Percentiles rank a stretch among this genome's conserved stretches.
These are phyloP conservation scores for Dorcoceras hygrometricum DNA, from an alignment of 257 asterid genomes.

Conservation along the genomic window DNA sequence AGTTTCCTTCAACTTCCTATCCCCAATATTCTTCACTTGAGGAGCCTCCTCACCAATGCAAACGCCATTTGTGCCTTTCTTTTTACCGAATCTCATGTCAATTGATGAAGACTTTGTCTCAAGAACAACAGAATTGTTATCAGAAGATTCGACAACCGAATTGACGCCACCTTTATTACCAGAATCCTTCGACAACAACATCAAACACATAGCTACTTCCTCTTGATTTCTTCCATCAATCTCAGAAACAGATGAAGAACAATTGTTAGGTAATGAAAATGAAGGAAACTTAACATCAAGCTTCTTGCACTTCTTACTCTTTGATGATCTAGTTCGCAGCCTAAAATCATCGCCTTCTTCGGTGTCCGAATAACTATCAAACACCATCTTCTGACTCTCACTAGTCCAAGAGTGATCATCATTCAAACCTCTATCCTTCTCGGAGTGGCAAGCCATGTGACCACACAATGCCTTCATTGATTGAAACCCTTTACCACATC, in stretches of 20 bases:
- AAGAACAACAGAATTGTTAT: conserved; percentile 68
- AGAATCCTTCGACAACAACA: conserved; percentile 81
- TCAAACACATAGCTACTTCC: conserved; percentile 73
- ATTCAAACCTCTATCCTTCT: conserved; percentile 54
- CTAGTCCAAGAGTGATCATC: conserved; percentile 85
- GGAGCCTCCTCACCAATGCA: conserved; percentile 28
- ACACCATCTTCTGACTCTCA: conserved; percentile 51
- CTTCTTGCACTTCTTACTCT: conserved; percentile 49
- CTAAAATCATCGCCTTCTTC: conserved; percentile 57
- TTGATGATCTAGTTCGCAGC: conserved; percentile 43
- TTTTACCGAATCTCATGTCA: conserved; percentile 43
- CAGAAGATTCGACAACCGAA: conserved; percentile 87
- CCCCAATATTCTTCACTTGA: conserved; percentile 25
- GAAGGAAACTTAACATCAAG: conserved; percentile 40
- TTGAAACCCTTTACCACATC: conserved; percentile 91
- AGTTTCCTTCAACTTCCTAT: conserved; percentile 34
- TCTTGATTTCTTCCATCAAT: conserved; percentile 74
- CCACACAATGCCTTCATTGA: conserved; percentile 92
- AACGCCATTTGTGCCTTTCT: conserved; percentile 22
- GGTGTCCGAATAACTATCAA: conserved; percentile 63
- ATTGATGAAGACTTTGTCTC: conserved; percentile 77
- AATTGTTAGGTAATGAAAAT: conserved; percentile 41
- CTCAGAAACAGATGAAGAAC: conserved; percentile 68
- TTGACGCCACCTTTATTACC: conserved; percentile 51
- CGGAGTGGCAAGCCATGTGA: conserved; percentile 98